Evolutionary conservation across 2,329 filamentous ascomycete genomes (phyloP).

Genomic region (Hirsutella minnesotensis): DNA sequence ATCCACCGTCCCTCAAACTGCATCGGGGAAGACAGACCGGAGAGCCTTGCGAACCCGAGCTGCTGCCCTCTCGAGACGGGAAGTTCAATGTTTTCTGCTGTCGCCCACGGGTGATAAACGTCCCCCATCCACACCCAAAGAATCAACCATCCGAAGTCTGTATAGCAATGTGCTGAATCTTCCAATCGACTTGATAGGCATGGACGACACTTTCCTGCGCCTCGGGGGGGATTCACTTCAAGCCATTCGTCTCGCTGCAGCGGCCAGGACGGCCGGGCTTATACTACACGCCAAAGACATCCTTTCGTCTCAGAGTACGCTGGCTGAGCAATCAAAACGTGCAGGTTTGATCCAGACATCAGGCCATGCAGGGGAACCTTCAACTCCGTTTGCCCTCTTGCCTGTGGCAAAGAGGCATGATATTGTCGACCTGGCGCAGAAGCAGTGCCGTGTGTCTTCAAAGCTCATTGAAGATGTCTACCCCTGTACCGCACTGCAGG

Average conservation of each 20-base stretch:
- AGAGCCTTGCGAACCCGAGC: neutral
- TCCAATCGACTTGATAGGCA: neutral
- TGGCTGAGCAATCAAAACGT: neutral
- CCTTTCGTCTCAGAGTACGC: neutral
- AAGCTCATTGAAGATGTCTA: neutral
- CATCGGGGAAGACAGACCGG: neutral
- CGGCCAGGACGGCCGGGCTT: neutral
- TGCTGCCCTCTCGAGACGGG: no score
- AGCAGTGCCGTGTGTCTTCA: neutral
- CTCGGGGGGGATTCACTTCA: neutral
- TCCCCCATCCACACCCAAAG: neutral
- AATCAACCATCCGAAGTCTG: neutral
- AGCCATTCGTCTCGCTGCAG: neutral
- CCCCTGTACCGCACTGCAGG: neutral
- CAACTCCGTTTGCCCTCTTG: neutral
- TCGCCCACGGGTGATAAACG: neutral
- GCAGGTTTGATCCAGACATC: neutral
- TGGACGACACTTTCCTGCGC: neutral
- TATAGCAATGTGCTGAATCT: neutral
- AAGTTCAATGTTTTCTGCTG: neutral
- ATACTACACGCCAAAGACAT: neutral
- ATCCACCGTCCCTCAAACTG: neutral
- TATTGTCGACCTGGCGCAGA: neutral
- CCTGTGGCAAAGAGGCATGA: no score
- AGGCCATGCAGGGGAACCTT: neutral